These are phyloP conservation scores for Leptographium galeiforme DNA, from an alignment of 2,329 filamentous ascomycete genomes.

Conservation along the genomic window DNA sequence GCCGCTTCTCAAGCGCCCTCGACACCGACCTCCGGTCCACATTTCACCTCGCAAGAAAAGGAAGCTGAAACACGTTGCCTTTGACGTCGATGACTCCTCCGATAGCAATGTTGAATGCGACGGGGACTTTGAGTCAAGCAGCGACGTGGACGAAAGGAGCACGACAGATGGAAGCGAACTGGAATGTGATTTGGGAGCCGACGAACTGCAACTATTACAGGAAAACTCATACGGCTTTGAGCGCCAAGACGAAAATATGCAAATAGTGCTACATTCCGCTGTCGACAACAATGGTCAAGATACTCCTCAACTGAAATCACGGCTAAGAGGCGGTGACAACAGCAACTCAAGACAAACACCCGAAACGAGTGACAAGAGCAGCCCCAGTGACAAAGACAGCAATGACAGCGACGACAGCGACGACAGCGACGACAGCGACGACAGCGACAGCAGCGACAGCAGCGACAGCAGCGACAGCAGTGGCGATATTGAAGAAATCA, in stretches of 20 bases:
- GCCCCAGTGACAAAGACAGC: background rate
- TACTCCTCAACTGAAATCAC: no score
- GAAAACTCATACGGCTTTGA: slow-evolving; percentile 16
- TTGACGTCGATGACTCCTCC: slow-evolving; percentile 13
- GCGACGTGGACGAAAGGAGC: slow-evolving; percentile 9
- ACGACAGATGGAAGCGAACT: slow-evolving; percentile 10
- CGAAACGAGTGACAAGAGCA: background rate
- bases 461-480: slow-evolving; percentile 2
- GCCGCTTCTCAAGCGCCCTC: slow-evolving; percentile 46
- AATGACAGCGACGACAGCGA: background rate
- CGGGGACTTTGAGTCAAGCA: slow-evolving; percentile 12
- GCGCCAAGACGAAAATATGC: no score
- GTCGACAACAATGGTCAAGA: no score
- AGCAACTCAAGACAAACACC: no score
- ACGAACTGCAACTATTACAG: slow-evolving; percentile 29
- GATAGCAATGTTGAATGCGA: slow-evolving; percentile 20
- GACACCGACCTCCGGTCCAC: slow-evolving; percentile 49
- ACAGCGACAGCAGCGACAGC: slow-evolving; percentile 10
- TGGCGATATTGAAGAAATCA: background rate
- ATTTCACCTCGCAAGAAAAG: slow-evolving; percentile 72
- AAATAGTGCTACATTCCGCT: no score
- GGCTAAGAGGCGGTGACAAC: no score
- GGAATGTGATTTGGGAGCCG: slow-evolving; percentile 19
- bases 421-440: slow-evolving; percentile 2
- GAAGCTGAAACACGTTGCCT: slow-evolving; percentile 29